Base-by-base conservation (phyloP, 1,284 basidiomycete genomes). In the Inonotus hispidus region DNA sequence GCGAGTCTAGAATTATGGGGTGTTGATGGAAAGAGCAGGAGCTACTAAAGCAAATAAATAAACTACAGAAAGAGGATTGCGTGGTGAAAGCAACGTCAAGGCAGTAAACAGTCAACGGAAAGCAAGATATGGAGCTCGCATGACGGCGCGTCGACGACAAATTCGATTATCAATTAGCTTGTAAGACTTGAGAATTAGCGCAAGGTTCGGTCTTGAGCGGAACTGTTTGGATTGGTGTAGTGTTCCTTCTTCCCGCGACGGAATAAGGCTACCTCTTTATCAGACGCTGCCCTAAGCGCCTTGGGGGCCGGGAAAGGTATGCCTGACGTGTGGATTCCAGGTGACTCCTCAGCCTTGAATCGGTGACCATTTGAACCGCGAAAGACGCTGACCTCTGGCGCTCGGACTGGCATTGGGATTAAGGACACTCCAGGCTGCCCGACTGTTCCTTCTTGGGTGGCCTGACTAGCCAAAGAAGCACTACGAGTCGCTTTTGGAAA, bases 381-480 rank as follows among this genome's bases (percentile, higher is more conserved):
- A 21, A 21, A 6, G 4, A 23, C 23, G 19, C 3, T 27, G 3
- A 16, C 29, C 27, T 35, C 25, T 35, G 2, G 14, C 50, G 2
- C 16, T 16, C 29, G 50, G 7, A 14, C 50, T n/a, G 50, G 50
- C 32, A 52, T 27, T 14, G 29, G 50, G 25, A 52, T 52, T 13
- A 35, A 3, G 4, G 50, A 52, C 1, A 13, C 6, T 35, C 50
- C 11, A 16, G 0, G 19, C 10, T 29, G 50, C 16, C 29, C 13
- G 29, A 27, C 13, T 71, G 35, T 65, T 39, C 63, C 68, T 56
- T 50, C 68, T 68, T 56, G 74, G 32, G 3, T 4, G 32, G 32
- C 32, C 8, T 32, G 32, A 32, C 32, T 32, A 3, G 32, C 32
- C 32, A 32, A 8, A 3, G 32, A 32, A 32, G 32, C 32, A 32